Conservation (phyloP, 1,284 basidiomycete species). For the Sanghuangporus baumii region DNA sequence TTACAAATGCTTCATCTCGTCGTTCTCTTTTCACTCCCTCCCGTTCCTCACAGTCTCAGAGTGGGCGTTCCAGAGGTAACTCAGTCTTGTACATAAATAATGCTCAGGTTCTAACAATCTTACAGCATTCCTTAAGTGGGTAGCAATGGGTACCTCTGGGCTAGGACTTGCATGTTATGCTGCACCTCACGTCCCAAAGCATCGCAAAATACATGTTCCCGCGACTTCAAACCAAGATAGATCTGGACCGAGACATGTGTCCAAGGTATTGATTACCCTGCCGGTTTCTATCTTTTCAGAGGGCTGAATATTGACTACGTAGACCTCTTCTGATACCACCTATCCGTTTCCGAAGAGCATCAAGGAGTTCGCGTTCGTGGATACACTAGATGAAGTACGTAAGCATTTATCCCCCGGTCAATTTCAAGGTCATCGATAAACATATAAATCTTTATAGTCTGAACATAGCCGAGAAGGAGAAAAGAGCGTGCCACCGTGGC, state of each 20-base stretch:
- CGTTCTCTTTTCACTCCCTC: neutral
- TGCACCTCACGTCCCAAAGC: neutral
- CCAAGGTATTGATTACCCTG: neutral
- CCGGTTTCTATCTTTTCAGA: neutral
- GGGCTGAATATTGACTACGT: neutral
- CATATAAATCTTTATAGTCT: neutral
- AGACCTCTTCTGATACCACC: neutral
- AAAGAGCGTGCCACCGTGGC: slow-evolving; percentile 24
- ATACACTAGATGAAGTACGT: neutral
- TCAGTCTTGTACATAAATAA: neutral
- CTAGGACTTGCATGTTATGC: neutral
- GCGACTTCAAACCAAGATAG: neutral
- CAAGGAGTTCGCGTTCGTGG: neutral
- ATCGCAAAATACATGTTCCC: neutral
- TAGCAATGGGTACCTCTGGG: neutral
- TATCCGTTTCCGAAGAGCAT: neutral
- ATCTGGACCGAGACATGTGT: neutral
- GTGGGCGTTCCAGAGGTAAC: neutral
- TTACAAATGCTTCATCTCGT: neutral
- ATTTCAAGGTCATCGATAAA: neutral
- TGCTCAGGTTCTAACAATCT: neutral
- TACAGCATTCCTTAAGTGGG: neutral
- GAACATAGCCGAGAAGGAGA: neutral
- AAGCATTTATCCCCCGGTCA: neutral
- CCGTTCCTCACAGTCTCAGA: neutral